Percentiles rank a stretch among this genome's conserved stretches.
These are phyloP conservation scores for Spathaspora arborariae DNA, from an alignment of 805 yeast genomes.

Conservation along the genomic window DNA sequence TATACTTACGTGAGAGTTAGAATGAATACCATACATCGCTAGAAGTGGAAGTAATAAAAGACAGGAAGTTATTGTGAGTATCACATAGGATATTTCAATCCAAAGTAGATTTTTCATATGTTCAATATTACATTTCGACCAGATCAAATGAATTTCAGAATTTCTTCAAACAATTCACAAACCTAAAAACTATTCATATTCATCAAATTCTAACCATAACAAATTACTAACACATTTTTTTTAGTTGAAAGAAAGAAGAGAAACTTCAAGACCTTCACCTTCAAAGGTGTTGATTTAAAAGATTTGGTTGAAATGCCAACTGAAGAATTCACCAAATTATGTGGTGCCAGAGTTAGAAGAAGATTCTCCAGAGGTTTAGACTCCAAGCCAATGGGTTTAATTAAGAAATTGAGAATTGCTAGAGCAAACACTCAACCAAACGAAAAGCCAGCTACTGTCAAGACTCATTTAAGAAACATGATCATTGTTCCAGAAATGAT, in stretches of 20 bases:
- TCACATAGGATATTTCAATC: too few species aligned
- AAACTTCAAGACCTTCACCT: slow-evolving; percentile 93
- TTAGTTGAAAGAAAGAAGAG: slow-evolving; percentile 65
- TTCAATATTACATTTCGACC: too few species aligned
- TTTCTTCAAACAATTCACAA: too few species aligned
- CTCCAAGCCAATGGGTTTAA: slow-evolving; percentile 90
- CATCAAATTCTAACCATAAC: too few species aligned
- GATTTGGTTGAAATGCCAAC: slow-evolving; percentile 90
- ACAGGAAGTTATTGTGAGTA: too few species aligned
- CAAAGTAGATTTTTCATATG: too few species aligned
- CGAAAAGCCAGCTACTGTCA: slow-evolving; percentile 97
- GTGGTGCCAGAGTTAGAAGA: slow-evolving; percentile 99
- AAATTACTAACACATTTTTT: slow-evolving; percentile 9
- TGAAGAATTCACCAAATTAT: slow-evolving; percentile 95
- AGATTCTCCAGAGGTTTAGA: slow-evolving; percentile 98
- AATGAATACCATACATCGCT: too few species aligned
- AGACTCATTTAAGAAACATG: slow-evolving; percentile 99
- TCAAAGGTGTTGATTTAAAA: slow-evolving; percentile 97
- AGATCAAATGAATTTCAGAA: too few species aligned
- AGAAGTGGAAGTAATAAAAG: too few species aligned
- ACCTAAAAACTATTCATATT: too few species aligned
- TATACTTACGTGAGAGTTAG: too few species aligned
- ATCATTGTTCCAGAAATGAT: slow-evolving; percentile 99
- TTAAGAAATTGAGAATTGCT: slow-evolving; percentile 97
- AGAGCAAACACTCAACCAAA: slow-evolving; percentile 83